phyloP scores from a whole-genome alignment of 345 rosid species.

The Clarkia xantiana region DNA sequence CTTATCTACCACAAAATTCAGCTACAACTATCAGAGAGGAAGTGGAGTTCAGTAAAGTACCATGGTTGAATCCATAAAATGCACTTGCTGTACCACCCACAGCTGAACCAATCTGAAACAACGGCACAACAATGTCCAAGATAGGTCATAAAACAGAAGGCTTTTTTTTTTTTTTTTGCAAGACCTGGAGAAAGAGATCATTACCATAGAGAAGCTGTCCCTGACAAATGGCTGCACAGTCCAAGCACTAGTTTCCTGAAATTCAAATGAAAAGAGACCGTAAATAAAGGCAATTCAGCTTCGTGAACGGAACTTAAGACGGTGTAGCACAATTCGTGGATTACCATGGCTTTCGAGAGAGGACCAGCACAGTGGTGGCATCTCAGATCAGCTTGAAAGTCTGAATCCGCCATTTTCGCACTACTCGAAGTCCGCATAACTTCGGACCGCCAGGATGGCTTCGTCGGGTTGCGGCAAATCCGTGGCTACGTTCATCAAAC shows the following conservation, averaged over 20 bases:
- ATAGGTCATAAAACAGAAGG: not conserved
- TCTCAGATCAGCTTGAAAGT: slow-evolving; percentile 15
- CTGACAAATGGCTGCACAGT: slow-evolving; percentile 65
- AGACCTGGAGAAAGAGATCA: not conserved
- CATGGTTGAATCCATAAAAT: slow-evolving; percentile 64
- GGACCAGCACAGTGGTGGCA: slow-evolving; percentile 95
- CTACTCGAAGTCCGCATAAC: not conserved
- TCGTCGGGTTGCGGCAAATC: too few relatives aligned
- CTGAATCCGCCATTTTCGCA: slow-evolving; percentile 28
- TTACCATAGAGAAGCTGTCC: slow-evolving; percentile 91
- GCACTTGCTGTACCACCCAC: slow-evolving; percentile 74
- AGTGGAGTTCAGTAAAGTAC: slow-evolving; percentile 13
- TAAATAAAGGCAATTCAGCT: not conserved
- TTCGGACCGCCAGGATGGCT: too few relatives aligned
- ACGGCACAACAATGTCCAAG: not conserved
- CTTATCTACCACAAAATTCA: not conserved
- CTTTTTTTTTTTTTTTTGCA: too few relatives aligned
- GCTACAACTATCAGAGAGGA: not conserved
- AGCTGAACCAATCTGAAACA: slow-evolving; percentile 70
- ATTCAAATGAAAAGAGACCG: not conserved
- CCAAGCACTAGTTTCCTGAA: slow-evolving; percentile 85
- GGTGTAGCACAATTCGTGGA: not conserved
- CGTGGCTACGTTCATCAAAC: too few relatives aligned
- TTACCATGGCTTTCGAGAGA: slow-evolving; percentile 63
- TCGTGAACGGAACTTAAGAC: not conserved